Evolutionary conservation across 495 filamentous ascomycete species (phyloP).

Genomic region (Tirmania nivea): DNA sequence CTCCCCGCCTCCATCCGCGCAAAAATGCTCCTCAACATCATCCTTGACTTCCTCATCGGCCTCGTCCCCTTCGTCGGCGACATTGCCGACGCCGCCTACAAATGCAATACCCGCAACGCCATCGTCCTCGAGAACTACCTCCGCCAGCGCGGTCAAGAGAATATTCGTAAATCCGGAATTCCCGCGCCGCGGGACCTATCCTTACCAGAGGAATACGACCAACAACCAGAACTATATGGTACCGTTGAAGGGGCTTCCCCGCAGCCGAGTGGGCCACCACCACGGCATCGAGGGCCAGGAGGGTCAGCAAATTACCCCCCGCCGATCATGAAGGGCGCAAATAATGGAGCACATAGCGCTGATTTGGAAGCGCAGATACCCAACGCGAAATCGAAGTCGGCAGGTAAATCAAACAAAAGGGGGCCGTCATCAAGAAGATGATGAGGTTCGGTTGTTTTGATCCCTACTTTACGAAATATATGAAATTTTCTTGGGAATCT

Average conservation of each 20-base stretch:
- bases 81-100: slow-evolving; percentile 44
- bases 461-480: too few relatives aligned
- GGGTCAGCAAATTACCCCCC: too few relatives aligned
- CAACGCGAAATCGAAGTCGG: too few relatives aligned
- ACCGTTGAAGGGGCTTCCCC: neutral
- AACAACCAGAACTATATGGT: neutral
- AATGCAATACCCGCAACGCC: slow-evolving; percentile 59
- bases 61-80: slow-evolving; percentile 74
- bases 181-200: neutral
- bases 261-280: neutral
- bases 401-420: too few relatives aligned
- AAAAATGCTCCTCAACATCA: slow-evolving; percentile 59
- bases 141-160: slow-evolving; percentile 32
- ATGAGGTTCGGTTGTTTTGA: too few relatives aligned
- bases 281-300: neutral
- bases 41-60: slow-evolving; percentile 59
- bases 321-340: too few relatives aligned
- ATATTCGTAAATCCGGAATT: slow-evolving; percentile 22
- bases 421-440: too few relatives aligned
- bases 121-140: slow-evolving; percentile 51
- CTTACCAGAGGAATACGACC: neutral
- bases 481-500: too few relatives aligned
- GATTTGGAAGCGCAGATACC: too few relatives aligned
- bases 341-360: too few relatives aligned
- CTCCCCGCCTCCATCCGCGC: slow-evolving; percentile 33